Conservation (phyloP, 75 land plant species). For the Sequoiadendron giganteum region DNA sequence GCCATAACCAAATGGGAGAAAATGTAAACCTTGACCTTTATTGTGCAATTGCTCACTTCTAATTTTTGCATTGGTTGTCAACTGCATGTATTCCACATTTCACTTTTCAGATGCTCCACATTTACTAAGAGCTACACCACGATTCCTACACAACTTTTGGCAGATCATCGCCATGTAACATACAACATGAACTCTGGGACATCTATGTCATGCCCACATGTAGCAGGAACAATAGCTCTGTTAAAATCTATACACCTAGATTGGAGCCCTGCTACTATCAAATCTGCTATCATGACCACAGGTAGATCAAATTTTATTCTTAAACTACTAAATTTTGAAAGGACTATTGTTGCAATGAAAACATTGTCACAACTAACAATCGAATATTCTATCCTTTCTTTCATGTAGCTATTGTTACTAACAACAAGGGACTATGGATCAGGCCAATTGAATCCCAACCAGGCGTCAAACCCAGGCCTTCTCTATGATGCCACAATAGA, state of each 20-base stretch:
- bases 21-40: too few relatives aligned
- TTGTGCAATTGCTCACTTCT: too few relatives aligned
- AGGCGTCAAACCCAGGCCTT: constrained; percentile 68
- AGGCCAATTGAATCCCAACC: constrained; percentile 56
- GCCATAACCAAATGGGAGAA: too few relatives aligned
- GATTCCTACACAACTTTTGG: too few relatives aligned
- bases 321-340: neutral
- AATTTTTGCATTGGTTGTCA: too few relatives aligned
- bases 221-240: constrained; percentile 56
- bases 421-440: constrained; percentile 51
- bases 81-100: too few relatives aligned
- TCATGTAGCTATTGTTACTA: constrained; percentile 28
- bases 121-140: too few relatives aligned
- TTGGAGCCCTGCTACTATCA: constrained; percentile 75
- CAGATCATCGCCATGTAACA: too few relatives aligned
- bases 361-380: neutral
- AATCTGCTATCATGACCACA: constrained; percentile 88
- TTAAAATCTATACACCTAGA: constrained; percentile 55
- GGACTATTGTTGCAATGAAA: neutral
- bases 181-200: too few relatives aligned
- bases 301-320: constrained; percentile 22
- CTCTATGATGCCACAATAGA: constrained; percentile 53
- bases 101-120: too few relatives aligned
- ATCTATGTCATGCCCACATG: constrained; percentile 91
- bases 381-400: neutral